Evolutionary conservation across 2,329 filamentous ascomycete genomes (phyloP).

Genomic region (Colletotrichum kahawae): DNA sequence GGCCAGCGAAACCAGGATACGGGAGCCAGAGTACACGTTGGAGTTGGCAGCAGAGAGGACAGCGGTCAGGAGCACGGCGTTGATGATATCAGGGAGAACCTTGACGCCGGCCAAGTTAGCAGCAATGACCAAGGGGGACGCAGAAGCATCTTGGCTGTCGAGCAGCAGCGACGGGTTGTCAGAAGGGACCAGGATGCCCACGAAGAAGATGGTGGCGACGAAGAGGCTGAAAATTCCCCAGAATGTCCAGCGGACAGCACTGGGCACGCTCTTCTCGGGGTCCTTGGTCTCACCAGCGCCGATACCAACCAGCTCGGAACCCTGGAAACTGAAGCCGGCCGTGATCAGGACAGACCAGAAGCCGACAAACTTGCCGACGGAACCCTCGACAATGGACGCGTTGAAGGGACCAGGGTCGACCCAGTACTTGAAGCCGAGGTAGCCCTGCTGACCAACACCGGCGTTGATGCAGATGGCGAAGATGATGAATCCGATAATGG

Average conservation of each 20-base stretch:
- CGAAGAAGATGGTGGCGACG: conserved; percentile 68
- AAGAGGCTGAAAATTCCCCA: conserved; percentile 77
- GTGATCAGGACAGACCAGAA: conserved; percentile 74
- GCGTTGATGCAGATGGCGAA: conserved; percentile 78
- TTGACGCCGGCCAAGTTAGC: conserved; percentile 66
- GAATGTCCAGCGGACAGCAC: conserved; percentile 76
- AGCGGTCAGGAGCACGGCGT: conserved; percentile 77
- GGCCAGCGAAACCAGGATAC: conserved; percentile 71
- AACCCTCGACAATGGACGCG: conserved; percentile 59
- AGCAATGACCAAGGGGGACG: conserved; percentile 69
- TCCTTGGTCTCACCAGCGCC: conserved; percentile 80
- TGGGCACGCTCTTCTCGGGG: conserved; percentile 73
- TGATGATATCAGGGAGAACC: conserved; percentile 73
- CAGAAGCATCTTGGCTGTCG: conserved; percentile 60
- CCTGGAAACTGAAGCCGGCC: conserved; percentile 74
- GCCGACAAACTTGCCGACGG: conserved; percentile 67
- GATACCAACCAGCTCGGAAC: conserved; percentile 77
- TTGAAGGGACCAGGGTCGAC: conserved; percentile 70
- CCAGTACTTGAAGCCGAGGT: conserved; percentile 78
- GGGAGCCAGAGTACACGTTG: conserved; percentile 75
- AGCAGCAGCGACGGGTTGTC: conserved; percentile 59
- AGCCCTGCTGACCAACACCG: conserved; percentile 71
- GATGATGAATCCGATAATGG: conserved; percentile 76
- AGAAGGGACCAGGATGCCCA: conserved; percentile 73
- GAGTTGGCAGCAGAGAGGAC: conserved; percentile 81